Base-by-base conservation (phyloP, 2,329 filamentous ascomycete species). In the Huntiella decipiens region DNA sequence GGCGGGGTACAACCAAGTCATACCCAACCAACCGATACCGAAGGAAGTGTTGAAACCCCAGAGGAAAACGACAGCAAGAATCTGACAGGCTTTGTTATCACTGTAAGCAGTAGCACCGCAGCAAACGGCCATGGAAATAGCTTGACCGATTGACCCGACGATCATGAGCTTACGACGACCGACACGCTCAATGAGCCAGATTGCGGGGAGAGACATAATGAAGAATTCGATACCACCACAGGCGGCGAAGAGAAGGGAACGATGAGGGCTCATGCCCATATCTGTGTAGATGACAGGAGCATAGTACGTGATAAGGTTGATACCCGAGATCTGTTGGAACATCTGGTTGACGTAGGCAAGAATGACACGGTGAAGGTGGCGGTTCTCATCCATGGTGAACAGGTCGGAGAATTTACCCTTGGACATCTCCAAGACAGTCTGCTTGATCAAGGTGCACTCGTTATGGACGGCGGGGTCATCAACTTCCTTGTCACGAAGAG, bases 151-250 rank as follows among this genome's bases (percentile, higher is more conserved):
- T 34, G 73, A 74, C 45, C 79, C 79, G 51, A 82, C 73, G 13
- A 85, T 61, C 77, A 86, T 84, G 50, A 85, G 68, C 55, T 73
- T 71, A 13, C 80, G 70, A 22, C 81, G 74, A 8, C 78, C 78
- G 3, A 78, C 71, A 1, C 71, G 68, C 58, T 81, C 77, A 34
- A 80, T 74, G 19, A 79, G 65, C 57, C 76, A 75, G 15, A 71
- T 65, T 1, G 45, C n/a, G 4, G 45, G 44, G 28, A 46, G 38
- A 7, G 44, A 46, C 44, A 67, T 77, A 57, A 79, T 74, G 57
- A 78, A 64, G 45, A 73, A 64, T 53, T 78, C 66, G 50, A 58
- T 62, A 1, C 57, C 44, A 31, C 44, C 44, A 4, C 41, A 38
- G 12, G 44, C 44, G 16, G 44, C 44, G 1, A 66, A 66, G 11